Conservation (phyloP, 208 protist species). For the Paratrypanosoma confusum region DNA sequence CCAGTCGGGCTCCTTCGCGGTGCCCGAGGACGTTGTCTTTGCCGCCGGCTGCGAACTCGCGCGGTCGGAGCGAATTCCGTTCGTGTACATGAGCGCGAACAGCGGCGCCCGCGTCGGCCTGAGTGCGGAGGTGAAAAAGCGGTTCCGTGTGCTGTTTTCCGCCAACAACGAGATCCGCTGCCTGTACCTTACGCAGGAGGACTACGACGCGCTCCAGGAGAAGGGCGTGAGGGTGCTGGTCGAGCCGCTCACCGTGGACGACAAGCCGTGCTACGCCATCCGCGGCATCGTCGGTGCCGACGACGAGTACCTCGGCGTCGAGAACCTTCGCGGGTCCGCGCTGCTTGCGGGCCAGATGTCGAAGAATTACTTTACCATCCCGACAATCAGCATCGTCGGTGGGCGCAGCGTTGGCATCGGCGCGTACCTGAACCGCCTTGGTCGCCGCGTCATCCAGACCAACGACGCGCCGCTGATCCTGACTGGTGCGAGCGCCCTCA, state of each 20-base stretch:
- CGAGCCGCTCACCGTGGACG: conserved; percentile 28
- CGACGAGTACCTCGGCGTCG: conserved; percentile 93
- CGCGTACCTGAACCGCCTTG: conserved; percentile 96
- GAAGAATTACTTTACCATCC: conserved; percentile 93
- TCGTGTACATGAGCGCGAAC: conserved; percentile 96
- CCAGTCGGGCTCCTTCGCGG: conserved; percentile 93
- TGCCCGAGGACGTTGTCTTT: conserved; percentile 93
- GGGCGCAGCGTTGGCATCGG: conserved; percentile 97
- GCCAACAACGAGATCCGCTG: conserved; percentile 84
- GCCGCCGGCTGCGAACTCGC: conserved; percentile 74
- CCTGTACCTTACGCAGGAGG: conserved; percentile 87
- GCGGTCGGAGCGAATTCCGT: conserved; percentile 80
- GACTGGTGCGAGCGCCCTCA: conserved; percentile 89
- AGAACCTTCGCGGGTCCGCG: conserved; percentile 95
- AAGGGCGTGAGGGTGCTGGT: conserved; percentile 30
- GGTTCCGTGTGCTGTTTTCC: conserved; percentile 88
- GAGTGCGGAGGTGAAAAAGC: conserved; percentile 86
- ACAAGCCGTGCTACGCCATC: conserved; percentile 78
- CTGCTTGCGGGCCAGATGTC: conserved; percentile 96
- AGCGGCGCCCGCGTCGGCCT: conserved; percentile 96
- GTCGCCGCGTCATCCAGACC: conserved; percentile 94
- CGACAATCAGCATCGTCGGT: conserved; percentile 95
- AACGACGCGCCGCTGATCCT: conserved; percentile 90
- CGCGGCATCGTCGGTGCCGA: conserved; percentile 86
- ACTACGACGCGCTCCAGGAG: conserved; percentile 57